These are phyloP conservation scores for Stentor coeruleus DNA, from an alignment of 73 alveolate genomes.

Conservation along the genomic window DNA sequence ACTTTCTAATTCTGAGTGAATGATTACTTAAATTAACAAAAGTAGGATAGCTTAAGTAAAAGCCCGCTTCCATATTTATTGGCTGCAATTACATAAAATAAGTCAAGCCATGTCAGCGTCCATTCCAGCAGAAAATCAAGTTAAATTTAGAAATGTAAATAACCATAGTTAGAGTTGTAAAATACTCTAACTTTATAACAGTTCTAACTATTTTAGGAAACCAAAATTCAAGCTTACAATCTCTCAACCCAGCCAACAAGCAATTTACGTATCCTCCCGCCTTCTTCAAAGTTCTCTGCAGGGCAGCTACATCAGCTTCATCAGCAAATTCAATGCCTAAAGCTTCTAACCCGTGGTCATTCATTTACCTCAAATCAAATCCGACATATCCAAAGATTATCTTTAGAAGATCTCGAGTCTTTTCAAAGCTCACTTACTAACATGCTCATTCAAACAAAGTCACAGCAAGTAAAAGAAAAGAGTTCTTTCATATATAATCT, in stretches of 20 bases:
- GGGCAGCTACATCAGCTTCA: constrained; percentile 28
- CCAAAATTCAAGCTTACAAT: neutral
- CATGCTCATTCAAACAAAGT: neutral
- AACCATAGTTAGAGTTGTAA: neutral
- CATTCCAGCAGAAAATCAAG: constrained; percentile 11
- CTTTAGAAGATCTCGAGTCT: neutral
- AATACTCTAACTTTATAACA: neutral
- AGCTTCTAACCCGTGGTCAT: constrained; percentile 3
- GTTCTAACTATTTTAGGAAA: neutral
- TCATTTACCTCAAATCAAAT: constrained; percentile 6
- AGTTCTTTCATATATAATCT: neutral
- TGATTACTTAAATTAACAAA: no score
- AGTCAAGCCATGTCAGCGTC: constrained; percentile 18
- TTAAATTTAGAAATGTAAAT: neutral
- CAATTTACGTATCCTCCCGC: constrained; percentile 11
- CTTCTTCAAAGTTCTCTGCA: neutral
- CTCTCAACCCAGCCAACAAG: neutral
- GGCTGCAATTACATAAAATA: neutral
- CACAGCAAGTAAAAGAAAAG: neutral
- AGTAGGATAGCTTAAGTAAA: no score
- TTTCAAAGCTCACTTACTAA: neutral
- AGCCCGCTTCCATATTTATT: constrained; percentile 6
- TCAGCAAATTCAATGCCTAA: constrained; percentile 6
- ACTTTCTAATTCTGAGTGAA: no score
- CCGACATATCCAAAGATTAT: neutral